A percentile compares a stretch with the other conserved stretches of the same genome.
Evolutionary conservation across 1,284 basidiomycete species (phyloP).

Genomic region (Ustilago vetiveriae): DNA sequence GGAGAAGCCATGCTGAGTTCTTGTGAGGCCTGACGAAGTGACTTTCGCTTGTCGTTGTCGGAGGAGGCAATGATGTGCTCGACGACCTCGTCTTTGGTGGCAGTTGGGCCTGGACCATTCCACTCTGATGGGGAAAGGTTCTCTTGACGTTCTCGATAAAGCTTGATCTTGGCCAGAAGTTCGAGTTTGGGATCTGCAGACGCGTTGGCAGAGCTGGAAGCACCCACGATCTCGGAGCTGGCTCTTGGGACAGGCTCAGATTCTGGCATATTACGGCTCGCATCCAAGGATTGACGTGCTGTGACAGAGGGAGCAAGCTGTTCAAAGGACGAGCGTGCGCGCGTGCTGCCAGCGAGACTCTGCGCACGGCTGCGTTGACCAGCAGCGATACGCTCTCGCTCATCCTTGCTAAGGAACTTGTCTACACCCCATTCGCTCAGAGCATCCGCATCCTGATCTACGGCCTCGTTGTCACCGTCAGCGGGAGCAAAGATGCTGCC

Average conservation of each 20-base stretch:
- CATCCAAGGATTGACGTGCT: slow-evolving; percentile 18
- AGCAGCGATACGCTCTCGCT: slow-evolving; percentile 35
- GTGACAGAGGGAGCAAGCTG: slow-evolving; percentile 4
- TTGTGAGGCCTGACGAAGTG: slow-evolving; percentile 23
- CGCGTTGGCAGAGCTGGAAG: background rate
- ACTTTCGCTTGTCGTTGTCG: slow-evolving; percentile 15
- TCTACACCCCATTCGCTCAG: slow-evolving; percentile 59
- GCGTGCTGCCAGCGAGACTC: slow-evolving; percentile 31
- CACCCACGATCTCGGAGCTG: slow-evolving; percentile 26
- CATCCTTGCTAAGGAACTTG: slow-evolving; percentile 57
- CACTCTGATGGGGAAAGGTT: slow-evolving; percentile 53
- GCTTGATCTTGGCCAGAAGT: slow-evolving; percentile 57
- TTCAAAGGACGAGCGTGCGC: slow-evolving; percentile 19
- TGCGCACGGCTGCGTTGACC: slow-evolving; percentile 41
- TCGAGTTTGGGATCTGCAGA: slow-evolving; percentile 30
- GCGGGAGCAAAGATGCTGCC: slow-evolving; percentile 15
- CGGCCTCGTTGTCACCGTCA: slow-evolving; percentile 4
- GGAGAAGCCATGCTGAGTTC: slow-evolving; percentile 7
- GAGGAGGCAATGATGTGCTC: slow-evolving; percentile 43
- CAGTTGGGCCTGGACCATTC: slow-evolving; percentile 45
- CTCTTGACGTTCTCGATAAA: slow-evolving; percentile 60
- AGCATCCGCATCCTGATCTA: slow-evolving; percentile 17
- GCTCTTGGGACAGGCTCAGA: slow-evolving; percentile 7
- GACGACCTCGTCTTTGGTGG: slow-evolving; percentile 45
- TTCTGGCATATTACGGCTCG: slow-evolving; percentile 2